Percentiles rank a stretch among this genome's conserved stretches.
phyloP scores from a whole-genome alignment of 139 green algal genomes.

The Zygnema cylindricum region DNA sequence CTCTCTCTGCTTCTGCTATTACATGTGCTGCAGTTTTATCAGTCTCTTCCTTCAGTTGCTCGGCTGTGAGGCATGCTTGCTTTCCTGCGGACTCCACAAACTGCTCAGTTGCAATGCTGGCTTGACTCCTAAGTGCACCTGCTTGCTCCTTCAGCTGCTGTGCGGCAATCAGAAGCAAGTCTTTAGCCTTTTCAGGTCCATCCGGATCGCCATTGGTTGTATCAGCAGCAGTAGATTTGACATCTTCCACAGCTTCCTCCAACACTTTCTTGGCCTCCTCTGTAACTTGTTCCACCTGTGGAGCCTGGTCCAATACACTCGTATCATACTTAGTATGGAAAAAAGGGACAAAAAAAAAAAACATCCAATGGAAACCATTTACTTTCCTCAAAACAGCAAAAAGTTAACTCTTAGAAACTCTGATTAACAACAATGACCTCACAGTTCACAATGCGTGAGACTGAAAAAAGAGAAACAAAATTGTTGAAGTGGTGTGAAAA shows the following conservation, averaged over 20 bases:
- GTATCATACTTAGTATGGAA: no score
- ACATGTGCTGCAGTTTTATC: background rate
- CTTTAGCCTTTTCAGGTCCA: background rate
- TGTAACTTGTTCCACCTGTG: background rate
- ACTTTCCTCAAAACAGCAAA: no score
- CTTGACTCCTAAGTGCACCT: background rate
- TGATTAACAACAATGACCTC: no score
- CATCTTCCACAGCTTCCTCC: background rate
- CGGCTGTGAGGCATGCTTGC: background rate
- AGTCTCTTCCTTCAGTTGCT: slow-evolving; percentile 4
- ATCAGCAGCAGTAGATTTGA: background rate
- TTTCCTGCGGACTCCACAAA: background rate
- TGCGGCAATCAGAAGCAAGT: background rate
- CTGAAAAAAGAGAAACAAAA: no score
- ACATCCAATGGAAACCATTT: no score
- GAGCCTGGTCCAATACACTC: no score
- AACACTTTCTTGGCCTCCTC: background rate
- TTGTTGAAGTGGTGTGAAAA: no score
- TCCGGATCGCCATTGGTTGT: background rate
- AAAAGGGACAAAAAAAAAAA: no score
- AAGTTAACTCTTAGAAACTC: no score
- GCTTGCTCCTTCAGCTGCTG: background rate
- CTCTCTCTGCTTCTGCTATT: background rate
- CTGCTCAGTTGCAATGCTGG: background rate
- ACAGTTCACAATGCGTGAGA: no score